Base-by-base conservation (phyloP, 768 basidiomycete genomes). In the Omphalotus guepiniiformis region DNA sequence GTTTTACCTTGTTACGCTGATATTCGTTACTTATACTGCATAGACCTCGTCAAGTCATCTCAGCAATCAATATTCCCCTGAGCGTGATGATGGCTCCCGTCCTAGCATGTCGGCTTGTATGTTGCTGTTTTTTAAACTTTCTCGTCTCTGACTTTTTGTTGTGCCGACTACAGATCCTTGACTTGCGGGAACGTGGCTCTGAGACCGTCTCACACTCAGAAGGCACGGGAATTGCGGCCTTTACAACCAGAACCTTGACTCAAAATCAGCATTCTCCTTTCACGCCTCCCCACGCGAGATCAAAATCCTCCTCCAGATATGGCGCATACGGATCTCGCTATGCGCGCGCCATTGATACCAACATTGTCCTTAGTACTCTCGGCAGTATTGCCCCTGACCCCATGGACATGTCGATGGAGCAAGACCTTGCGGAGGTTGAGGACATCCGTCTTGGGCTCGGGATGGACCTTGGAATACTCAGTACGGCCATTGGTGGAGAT, bases 1-100 rank as follows among this genome's bases (percentile, higher is more conserved):
- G 5, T 47, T 42, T 36, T 43, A 16, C 21, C 29, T n/a, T 12
- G 25, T 35, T 48, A 16, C 16, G 13, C 2, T n/a, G 16, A 18
- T 38, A 43, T 46, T 45, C 42, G 49, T 34, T 52, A 22, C 41
- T 53, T 41, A 53, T 55, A 43, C 27, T 35, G 42, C 54, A 35
- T 34, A 89, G 86, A 70, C 87, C 86, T 41, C 85, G 83, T 48
- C 86, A 88, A 64, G 83, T 78, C 18, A 88, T 89, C 53, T 88
- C 87, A 19, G 88, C 88, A 15, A 82, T 90, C 58, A 87, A 87
- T 55, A 90, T 90, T 55, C 88, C 88, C 8, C 70, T 90, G 55
- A 88, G 87, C 56, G 85, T 90, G 15, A 88, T 90, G 86, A 74
- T 91, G 58, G 83, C 80, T 15, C 86, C 88, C 19, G 66, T 91